Percentiles rank a stretch among this genome's conserved stretches.
These are phyloP conservation scores for Harringtonia lauricola DNA, from an alignment of 2,329 filamentous ascomycete species.

Conservation along the genomic window DNA sequence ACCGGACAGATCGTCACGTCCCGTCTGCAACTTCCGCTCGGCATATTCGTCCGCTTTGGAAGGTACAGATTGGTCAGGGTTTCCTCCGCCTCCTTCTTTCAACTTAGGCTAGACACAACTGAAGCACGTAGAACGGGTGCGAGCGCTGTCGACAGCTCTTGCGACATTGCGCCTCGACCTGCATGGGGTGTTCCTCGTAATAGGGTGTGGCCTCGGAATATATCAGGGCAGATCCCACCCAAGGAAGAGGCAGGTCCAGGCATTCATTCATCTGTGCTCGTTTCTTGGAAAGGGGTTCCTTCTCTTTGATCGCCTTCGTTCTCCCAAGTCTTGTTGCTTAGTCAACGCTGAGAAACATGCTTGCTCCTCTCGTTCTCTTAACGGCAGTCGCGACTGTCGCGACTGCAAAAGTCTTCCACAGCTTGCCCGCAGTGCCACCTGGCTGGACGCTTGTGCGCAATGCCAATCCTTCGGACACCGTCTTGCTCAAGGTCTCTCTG, in stretches of 20 bases:
- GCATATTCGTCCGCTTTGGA: background rate
- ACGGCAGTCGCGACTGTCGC: constrained; percentile 11
- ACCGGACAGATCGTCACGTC: background rate
- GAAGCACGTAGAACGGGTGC: no score
- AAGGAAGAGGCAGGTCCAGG: no score
- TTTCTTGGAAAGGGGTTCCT: background rate
- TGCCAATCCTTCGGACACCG: constrained; percentile 23
- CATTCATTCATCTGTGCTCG: no score
- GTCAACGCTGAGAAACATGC: constrained; percentile 6
- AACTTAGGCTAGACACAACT: no score
- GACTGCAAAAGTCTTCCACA: constrained; percentile 24
- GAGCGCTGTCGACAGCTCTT: no score
- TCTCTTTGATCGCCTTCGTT: background rate
- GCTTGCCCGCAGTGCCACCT: constrained; percentile 21
- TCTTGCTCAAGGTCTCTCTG: constrained; percentile 38
- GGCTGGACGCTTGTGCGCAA: constrained; percentile 26
- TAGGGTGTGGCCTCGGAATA: no score
- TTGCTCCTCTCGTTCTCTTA: constrained; percentile 15
- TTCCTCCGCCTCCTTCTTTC: background rate
- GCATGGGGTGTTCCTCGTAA: background rate
- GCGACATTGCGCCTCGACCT: no score
- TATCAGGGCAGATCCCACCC: no score
- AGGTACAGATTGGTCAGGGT: background rate
- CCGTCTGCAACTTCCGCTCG: background rate
- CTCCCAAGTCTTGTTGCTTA: no score